phyloP scores from a whole-genome alignment of 2,329 filamentous ascomycete genomes.

The Fusarium graminum region DNA sequence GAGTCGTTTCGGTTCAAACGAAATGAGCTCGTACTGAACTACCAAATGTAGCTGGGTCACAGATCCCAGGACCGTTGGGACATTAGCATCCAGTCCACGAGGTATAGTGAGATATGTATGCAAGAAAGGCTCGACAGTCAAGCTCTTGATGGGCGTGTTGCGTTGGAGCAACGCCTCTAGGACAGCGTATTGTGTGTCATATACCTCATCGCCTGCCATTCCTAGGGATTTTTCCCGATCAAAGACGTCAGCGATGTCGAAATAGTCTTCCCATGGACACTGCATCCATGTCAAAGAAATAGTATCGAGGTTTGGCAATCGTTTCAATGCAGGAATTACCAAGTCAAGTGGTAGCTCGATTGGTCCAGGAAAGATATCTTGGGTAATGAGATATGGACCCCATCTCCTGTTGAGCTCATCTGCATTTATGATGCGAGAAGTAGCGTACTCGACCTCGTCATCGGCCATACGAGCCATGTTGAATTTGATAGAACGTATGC shows the following conservation, averaged over 20 bases:
- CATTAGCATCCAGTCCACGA: constrained; percentile 8
- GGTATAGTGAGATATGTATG: constrained; percentile 23
- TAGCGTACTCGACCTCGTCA: constrained; percentile 14
- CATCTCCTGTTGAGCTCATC: constrained; percentile 7
- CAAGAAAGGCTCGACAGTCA: constrained; percentile 41
- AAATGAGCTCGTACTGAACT: constrained; percentile 21
- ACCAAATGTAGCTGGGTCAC: constrained; percentile 28
- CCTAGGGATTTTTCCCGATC: constrained; percentile 34
- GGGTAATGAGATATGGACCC: constrained; percentile 25
- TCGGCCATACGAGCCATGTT: constrained; percentile 53
- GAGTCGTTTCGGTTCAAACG: constrained; percentile 34
- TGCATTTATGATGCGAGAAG: neutral
- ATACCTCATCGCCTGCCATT: constrained; percentile 25
- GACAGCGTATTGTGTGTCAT: constrained; percentile 40
- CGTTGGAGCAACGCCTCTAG: constrained; percentile 32
- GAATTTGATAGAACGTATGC: constrained; percentile 60
- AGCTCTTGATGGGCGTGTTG: constrained; percentile 31
- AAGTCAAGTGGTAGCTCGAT: constrained; percentile 24
- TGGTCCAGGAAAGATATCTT: constrained; percentile 5
- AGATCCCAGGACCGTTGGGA: constrained; percentile 24
- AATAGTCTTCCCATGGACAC: constrained; percentile 38
- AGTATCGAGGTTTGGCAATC: constrained; percentile 40
- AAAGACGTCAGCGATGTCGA: constrained; percentile 25
- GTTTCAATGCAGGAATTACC: constrained; percentile 30
- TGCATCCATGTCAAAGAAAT: constrained; percentile 44